These are phyloP conservation scores for Penicillium antarcticum DNA, from an alignment of 495 filamentous ascomycete species.

Conservation along the genomic window DNA sequence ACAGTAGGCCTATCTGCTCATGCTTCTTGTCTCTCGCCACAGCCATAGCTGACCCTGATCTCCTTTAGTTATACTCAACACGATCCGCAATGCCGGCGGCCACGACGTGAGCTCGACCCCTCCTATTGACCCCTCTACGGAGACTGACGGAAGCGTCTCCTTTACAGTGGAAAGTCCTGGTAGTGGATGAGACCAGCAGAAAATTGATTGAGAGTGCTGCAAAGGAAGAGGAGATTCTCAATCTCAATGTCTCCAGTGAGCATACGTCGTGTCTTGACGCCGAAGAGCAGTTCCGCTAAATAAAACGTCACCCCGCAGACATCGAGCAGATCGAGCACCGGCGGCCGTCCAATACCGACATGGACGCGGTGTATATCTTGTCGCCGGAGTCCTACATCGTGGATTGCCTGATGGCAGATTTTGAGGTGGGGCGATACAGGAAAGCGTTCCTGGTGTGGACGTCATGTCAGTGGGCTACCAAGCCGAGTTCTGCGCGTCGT, in stretches of 20 bases:
- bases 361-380: conserved; percentile 92
- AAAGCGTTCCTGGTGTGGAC: conserved; percentile 82
- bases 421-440: conserved; percentile 76
- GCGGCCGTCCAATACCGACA: conserved; percentile 72
- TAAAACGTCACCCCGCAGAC: conserved; percentile 50
- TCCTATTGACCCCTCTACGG: conserved; percentile 20
- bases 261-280: neutral
- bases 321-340: conserved; percentile 88
- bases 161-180: conserved; percentile 88
- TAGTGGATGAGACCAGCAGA: conserved; percentile 76
- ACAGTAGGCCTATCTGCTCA: conserved; percentile 34
- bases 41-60: conserved; percentile 6
- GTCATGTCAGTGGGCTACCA: conserved; percentile 50
- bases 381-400: conserved; percentile 82
- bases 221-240: conserved; percentile 92
- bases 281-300: conserved; percentile 26
- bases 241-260: conserved; percentile 91
- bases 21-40: neutral
- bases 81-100: conserved; percentile 55
- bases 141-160: conserved; percentile 23
- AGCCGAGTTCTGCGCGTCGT: conserved; percentile 1
- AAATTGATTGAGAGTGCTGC: conserved; percentile 82
- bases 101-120: conserved; percentile 49
- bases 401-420: conserved; percentile 88
- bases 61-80: conserved; percentile 54